Evolutionary conservation across 139 green algal genomes (phyloP).

Genomic region (Coelastrella sp.): DNA sequence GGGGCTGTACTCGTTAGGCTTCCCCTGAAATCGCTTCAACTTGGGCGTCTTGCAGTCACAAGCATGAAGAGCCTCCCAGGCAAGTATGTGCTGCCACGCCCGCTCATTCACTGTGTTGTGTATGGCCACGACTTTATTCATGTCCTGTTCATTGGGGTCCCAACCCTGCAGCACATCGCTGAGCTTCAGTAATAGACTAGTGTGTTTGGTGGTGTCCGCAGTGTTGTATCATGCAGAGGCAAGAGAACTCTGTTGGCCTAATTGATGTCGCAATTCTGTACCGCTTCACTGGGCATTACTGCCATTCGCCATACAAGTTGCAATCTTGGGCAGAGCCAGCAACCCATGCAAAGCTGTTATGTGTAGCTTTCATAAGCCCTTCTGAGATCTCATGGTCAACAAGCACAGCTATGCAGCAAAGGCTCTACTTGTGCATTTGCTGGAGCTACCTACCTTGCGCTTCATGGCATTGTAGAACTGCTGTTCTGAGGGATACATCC

Average conservation of each 20-base stretch:
- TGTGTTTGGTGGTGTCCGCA: too few species aligned
- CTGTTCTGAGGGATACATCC: conserved; percentile 90
- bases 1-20: conserved; percentile 87
- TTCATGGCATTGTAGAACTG: conserved; percentile 97
- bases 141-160: conserved; percentile 81
- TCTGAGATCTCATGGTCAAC: too few species aligned
- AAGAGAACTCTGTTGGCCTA: too few species aligned
- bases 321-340: too few species aligned
- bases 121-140: conserved; percentile 90
- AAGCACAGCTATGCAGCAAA: too few species aligned
- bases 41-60: conserved; percentile 66
- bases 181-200: too few species aligned
- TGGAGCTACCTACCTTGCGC: conserved; percentile 69
- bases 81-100: conserved; percentile 87
- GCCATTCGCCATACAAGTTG: too few species aligned
- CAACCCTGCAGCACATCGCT: conserved; percentile 87
- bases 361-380: too few species aligned
- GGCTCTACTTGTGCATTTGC: not conserved
- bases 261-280: too few species aligned
- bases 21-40: conserved; percentile 85
- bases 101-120: conserved; percentile 97
- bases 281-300: too few species aligned
- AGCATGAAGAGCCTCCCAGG: conserved; percentile 82
- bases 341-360: too few species aligned
- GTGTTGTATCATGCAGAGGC: too few species aligned